Evolutionary conservation across 2,329 filamentous ascomycete genomes (phyloP).

Genomic region (Byssoonygena ceratinophila): DNA sequence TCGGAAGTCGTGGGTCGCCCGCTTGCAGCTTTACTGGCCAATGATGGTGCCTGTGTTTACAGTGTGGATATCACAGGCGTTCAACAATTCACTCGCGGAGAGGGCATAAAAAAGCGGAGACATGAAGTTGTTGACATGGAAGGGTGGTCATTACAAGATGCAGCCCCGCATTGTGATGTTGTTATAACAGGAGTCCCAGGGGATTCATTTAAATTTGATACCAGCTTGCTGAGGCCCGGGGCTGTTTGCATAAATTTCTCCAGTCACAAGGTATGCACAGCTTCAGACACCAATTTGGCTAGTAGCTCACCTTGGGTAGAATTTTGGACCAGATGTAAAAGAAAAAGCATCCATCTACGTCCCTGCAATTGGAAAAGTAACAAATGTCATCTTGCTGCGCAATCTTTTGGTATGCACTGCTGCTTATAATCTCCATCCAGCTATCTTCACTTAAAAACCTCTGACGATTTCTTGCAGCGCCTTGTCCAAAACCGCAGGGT

Average conservation of each 20-base stretch:
- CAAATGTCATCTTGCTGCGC: conserved; percentile 78
- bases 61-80: conserved; percentile 86
- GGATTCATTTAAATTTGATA: conserved; percentile 81
- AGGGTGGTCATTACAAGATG: conserved; percentile 68
- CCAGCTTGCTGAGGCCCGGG: conserved; percentile 70
- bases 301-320: conserved; percentile 37
- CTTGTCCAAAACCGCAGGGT: conserved; percentile 36
- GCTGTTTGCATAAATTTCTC: conserved; percentile 99
- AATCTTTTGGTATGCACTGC: conserved; percentile 65
- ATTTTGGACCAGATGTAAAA: conserved; percentile 83
- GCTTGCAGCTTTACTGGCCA: conserved; percentile 82
- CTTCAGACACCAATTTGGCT: neutral
- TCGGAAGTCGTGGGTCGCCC: conserved; percentile 92
- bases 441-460: neutral
- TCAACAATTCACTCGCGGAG: conserved; percentile 81
- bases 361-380: conserved; percentile 94
- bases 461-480: conserved; percentile 21
- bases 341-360: conserved; percentile 96
- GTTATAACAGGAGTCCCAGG: conserved; percentile 87
- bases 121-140: conserved; percentile 81
- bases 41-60: conserved; percentile 92
- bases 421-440: neutral
- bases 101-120: conserved; percentile 71
- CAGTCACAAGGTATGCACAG: conserved; percentile 57
- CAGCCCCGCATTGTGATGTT: conserved; percentile 79